phyloP scores from a whole-genome alignment of 2,329 filamentous ascomycete species.

The Zymoseptoria crescenta region DNA sequence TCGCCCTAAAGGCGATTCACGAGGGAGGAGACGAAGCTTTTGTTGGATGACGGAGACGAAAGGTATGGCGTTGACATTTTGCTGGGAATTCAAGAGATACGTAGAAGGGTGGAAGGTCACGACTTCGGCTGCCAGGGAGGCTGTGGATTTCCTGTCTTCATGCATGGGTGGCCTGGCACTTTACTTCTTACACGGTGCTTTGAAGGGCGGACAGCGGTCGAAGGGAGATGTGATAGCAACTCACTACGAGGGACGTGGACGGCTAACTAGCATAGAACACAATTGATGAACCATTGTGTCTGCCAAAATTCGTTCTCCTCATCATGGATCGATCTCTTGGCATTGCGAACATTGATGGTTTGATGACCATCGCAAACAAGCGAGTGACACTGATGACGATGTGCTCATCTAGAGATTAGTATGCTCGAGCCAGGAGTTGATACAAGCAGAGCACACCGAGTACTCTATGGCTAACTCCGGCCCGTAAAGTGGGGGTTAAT shows the following conservation, averaged over 20 bases:
- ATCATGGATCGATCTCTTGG: background rate
- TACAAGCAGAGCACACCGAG: background rate
- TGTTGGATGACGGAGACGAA: background rate
- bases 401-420: background rate
- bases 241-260: background rate
- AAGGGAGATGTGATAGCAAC: background rate
- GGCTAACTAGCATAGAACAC: background rate
- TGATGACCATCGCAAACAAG: background rate
- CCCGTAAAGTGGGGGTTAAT: background rate
- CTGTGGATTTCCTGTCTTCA: background rate
- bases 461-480: background rate
- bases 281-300: constrained; percentile 1
- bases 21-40: background rate
- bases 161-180: background rate
- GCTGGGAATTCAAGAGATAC: background rate
- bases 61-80: background rate
- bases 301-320: constrained; percentile 2
- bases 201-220: background rate
- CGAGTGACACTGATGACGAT: background rate
- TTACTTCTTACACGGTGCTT: background rate
- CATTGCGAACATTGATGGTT: background rate
- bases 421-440: background rate
- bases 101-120: background rate
- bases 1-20: background rate
- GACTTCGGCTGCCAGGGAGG: background rate